Percentiles rank a stretch among this genome's conserved stretches.
Evolutionary conservation across 164 flowering plant species (phyloP).

Genomic region (Taxillus chinensis): DNA sequence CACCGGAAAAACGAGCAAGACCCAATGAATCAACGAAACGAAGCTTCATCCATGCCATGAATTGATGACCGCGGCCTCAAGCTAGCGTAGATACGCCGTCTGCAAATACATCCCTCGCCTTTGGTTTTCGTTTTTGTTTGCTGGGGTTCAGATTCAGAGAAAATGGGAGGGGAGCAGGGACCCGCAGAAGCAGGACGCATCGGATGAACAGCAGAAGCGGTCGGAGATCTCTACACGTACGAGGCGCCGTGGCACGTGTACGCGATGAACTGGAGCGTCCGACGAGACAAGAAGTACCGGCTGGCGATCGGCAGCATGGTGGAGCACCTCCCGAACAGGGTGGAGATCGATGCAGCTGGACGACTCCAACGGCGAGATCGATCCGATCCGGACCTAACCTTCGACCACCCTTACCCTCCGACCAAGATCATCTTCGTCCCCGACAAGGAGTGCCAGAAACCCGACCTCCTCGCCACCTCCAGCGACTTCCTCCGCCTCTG

Average conservation of each 20-base stretch:
- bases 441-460: conserved; percentile 63
- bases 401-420: conserved; percentile 85
- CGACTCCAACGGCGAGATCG: conserved; percentile 71
- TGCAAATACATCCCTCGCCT: too few relatives aligned
- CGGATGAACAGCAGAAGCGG: conserved; percentile 82
- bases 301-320: conserved; percentile 81
- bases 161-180: too few relatives aligned
- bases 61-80: too few relatives aligned
- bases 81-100: too few relatives aligned
- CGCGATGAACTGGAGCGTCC: conserved; percentile 98
- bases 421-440: conserved; percentile 82
- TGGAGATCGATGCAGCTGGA: conserved; percentile 81
- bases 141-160: too few relatives aligned
- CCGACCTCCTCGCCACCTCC: conserved; percentile 86
- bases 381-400: conserved; percentile 55
- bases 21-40: too few relatives aligned
- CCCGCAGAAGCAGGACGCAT: conserved; percentile 23
- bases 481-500: conserved; percentile 64
- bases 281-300: conserved; percentile 81
- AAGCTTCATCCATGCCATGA: too few relatives aligned
- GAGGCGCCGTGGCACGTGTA: conserved; percentile 97
- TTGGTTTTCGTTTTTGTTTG: too few relatives aligned
- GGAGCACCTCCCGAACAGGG: conserved; percentile 61
- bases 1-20: too few relatives aligned
- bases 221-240: conserved; percentile 94